These are phyloP conservation scores for Trichoderma hamatum DNA, from an alignment of 2,329 filamentous ascomycete genomes.

Conservation along the genomic window DNA sequence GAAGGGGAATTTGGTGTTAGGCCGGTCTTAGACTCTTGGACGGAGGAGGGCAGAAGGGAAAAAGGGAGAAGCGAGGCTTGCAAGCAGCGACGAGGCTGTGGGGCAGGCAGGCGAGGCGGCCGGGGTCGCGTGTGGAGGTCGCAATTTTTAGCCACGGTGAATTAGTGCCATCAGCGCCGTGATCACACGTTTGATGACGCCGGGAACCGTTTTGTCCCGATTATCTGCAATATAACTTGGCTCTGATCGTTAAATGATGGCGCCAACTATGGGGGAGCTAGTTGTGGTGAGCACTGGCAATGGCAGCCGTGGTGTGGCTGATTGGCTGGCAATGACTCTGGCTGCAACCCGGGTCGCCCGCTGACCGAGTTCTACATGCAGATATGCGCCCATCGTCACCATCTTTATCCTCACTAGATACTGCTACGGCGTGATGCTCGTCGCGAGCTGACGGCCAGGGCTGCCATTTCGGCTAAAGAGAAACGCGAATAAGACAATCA, in stretches of 20 bases:
- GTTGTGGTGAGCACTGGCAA: neutral
- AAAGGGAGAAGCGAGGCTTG: slow-evolving; percentile 27
- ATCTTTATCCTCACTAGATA: neutral
- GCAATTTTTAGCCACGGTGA: neutral
- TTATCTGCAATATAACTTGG: neutral
- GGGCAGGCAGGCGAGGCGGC: slow-evolving; percentile 7
- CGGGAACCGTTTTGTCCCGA: neutral
- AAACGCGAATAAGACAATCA: neutral
- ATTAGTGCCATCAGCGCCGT: neutral
- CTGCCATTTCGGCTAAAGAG: slow-evolving; percentile 5
- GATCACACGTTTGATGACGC: neutral
- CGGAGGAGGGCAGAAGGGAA: neutral
- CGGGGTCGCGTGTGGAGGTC: neutral
- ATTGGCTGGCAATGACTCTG: neutral
- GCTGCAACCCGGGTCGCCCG: neutral
- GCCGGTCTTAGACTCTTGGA: neutral
- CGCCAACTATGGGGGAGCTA: neutral
- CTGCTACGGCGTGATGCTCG: too few species aligned
- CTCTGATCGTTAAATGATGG: neutral
- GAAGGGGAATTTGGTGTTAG: slow-evolving; percentile 10
- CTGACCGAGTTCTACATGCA: neutral
- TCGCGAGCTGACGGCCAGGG: neutral
- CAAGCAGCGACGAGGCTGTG: slow-evolving; percentile 18
- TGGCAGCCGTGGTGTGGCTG: neutral
- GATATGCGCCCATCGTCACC: neutral